These are phyloP conservation scores for Euphorbia lathyris DNA, from an alignment of 345 rosid genomes.

Conservation along the genomic window DNA sequence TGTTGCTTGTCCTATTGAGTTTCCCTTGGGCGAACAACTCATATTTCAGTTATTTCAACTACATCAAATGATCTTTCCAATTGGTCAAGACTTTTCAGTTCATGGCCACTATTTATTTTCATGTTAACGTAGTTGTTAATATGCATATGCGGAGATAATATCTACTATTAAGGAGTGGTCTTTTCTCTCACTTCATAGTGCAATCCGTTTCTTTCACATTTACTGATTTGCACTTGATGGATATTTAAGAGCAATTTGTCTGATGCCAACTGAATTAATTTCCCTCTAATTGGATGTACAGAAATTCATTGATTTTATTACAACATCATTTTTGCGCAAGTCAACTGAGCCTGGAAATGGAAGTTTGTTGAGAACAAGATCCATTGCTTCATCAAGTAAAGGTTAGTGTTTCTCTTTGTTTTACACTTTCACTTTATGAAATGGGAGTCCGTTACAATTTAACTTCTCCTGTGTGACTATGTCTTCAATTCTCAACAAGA, in stretches of 20 bases:
- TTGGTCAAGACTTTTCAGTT: not conserved
- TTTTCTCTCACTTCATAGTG: not conserved
- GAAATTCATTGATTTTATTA: slow-evolving; percentile 75
- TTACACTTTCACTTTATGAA: not conserved
- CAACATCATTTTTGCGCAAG: slow-evolving; percentile 53
- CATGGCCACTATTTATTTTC: not conserved
- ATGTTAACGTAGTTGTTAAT: not conserved
- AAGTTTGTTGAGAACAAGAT: slow-evolving; percentile 22
- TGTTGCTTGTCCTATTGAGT: not conserved
- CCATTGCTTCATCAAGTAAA: slow-evolving; percentile 34
- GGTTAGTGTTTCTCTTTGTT: slow-evolving; percentile 28
- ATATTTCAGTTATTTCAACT: too few relatives aligned
- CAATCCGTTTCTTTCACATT: not conserved
- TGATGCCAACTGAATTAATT: slow-evolving; percentile 10
- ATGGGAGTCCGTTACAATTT: not conserved
- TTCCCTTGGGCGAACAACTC: not conserved
- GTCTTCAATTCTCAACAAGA: not conserved
- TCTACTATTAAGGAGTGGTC: not conserved
- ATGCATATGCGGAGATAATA: not conserved
- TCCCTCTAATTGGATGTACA: slow-evolving; percentile 31
- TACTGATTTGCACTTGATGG: not conserved
- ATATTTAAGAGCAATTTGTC: not conserved
- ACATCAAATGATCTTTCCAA: too few relatives aligned
- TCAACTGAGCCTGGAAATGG: slow-evolving; percentile 36
- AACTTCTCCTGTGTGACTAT: too few relatives aligned